Base-by-base conservation (phyloP, 192 early-diverging fungal genomes). In the Physocladia obscura region DNA sequence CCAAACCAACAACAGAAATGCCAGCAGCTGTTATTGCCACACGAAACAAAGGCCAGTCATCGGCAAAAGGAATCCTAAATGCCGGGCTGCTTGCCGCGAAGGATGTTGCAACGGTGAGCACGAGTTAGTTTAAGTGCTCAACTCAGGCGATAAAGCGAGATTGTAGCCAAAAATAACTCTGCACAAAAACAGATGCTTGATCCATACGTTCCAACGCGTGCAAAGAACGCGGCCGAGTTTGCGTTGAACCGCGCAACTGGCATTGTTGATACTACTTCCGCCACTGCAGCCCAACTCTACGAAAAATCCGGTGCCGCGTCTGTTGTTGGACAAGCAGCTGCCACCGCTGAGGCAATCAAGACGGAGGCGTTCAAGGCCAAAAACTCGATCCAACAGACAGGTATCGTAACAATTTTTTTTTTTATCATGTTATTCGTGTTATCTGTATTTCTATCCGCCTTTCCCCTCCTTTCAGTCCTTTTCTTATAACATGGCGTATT, bases 141-240 rank as follows among this genome's bases (percentile, higher is more conserved):
- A 44, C 19, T 13, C 40, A 44, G 19, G 11, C 40, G 19, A 44
- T 19, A n/a, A 47, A 47, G 44, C 44, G 44, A 47, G 44, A 47
- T 11, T 11, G 44, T 13, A n/a, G 11, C 11, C 44, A n/a, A 47
- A n/a, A 47, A n/a, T 47, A n/a, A 13, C 11, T 47, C 11, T 11
- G 44, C 11, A n/a, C 44, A n/a, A 47, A 22, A 6, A 15, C 44
- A 67, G 63, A 67, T 67, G 48, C 19, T 67, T 19, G 63, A 67
- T 36, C 63, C 63, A 22, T 67, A 67, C 63, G 26, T 67, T 8
- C 63, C 63, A 27, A 37, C 34, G 13, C 17, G 19, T 1, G 63
- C 63, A 21, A n/a, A 13, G 24, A 49, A 37, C 1, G 63, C 63
- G 31, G 30, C 47, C 27, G 47, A 11, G 30, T 67, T 24, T 38